Conservation (phyloP, 2,329 filamentous ascomycete species). For the Tothia fuscella region DNA sequence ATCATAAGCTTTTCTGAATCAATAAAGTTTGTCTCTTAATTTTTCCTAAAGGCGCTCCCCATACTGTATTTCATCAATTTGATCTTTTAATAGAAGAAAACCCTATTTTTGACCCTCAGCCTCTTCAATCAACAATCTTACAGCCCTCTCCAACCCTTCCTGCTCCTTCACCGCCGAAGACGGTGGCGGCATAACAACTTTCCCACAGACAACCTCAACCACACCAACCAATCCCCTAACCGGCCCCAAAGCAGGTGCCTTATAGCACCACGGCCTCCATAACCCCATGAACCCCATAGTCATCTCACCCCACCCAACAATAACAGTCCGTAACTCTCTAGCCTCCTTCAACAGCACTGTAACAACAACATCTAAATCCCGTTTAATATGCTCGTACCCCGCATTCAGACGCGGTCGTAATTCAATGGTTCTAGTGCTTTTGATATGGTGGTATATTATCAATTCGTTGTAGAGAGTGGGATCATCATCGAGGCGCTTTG, state of each 20-base stretch:
- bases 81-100: too few species aligned
- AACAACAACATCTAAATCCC: background rate
- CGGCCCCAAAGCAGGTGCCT: background rate
- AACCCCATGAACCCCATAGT: background rate
- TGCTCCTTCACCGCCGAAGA: background rate
- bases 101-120: too few species aligned
- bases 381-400: background rate
- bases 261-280: background rate
- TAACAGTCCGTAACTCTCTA: background rate
- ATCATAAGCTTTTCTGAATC: too few species aligned
- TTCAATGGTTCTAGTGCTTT: background rate
- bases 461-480: too few species aligned
- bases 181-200: background rate
- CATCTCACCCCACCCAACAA: background rate
- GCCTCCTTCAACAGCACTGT: background rate
- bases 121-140: too few species aligned
- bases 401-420: slow-evolving; percentile 1
- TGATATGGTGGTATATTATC: too few species aligned
- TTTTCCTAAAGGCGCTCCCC: too few species aligned
- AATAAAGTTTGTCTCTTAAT: too few species aligned
- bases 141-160: background rate
- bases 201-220: background rate
- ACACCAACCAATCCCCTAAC: background rate
- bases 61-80: too few species aligned
- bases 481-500: background rate